Percentiles rank a stretch among this genome's conserved stretches.
Evolutionary conservation across 2,329 filamentous ascomycete genomes (phyloP).

Genomic region (Calonectria henricotiae): DNA sequence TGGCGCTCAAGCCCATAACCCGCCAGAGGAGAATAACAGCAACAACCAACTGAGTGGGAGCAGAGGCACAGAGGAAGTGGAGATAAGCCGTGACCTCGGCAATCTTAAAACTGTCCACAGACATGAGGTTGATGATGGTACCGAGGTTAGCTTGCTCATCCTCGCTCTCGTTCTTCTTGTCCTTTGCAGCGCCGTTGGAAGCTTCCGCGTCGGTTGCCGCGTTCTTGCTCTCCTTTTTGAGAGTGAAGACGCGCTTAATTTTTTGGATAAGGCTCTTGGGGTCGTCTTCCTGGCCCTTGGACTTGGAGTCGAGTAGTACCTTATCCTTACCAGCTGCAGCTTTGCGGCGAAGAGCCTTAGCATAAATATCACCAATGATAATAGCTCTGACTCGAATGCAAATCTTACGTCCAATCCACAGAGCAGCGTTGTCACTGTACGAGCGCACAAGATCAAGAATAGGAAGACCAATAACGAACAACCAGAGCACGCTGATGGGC

Average conservation of each 20-base stretch:
- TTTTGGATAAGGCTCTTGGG: conserved; percentile 63
- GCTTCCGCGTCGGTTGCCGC: conserved; percentile 57
- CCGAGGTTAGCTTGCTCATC: conserved; percentile 91
- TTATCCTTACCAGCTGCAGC: conserved; percentile 85
- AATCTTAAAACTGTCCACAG: conserved; percentile 99
- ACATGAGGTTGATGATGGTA: conserved; percentile 99
- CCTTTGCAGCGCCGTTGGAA: conserved; percentile 56
- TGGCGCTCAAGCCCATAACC: conserved; percentile 92
- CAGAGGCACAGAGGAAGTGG: conserved; percentile 94
- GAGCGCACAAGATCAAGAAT: conserved; percentile 87
- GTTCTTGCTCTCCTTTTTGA: conserved; percentile 70
- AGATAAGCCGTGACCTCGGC: conserved; percentile 95
- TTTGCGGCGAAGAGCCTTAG: conserved; percentile 93
- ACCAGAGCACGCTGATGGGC: conserved; percentile 92
- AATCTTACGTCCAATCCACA: conserved; percentile 95
- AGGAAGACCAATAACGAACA: conserved; percentile 93
- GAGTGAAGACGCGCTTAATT: conserved; percentile 73
- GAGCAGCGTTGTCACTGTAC: conserved; percentile 85
- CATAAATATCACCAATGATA: conserved; percentile 97
- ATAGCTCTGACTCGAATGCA: conserved; percentile 95
- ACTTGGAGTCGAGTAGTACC: conserved; percentile 73
- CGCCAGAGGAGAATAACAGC: conserved; percentile 88
- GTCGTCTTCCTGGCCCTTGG: conserved; percentile 58
- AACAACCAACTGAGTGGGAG: conserved; percentile 89
- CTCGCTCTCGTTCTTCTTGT: conserved; percentile 56